A percentile compares a stretch with the other conserved stretches of the same genome.
These are phyloP conservation scores for Solanum raphanifolium DNA, from an alignment of 257 asterid genomes.

Conservation along the genomic window DNA sequence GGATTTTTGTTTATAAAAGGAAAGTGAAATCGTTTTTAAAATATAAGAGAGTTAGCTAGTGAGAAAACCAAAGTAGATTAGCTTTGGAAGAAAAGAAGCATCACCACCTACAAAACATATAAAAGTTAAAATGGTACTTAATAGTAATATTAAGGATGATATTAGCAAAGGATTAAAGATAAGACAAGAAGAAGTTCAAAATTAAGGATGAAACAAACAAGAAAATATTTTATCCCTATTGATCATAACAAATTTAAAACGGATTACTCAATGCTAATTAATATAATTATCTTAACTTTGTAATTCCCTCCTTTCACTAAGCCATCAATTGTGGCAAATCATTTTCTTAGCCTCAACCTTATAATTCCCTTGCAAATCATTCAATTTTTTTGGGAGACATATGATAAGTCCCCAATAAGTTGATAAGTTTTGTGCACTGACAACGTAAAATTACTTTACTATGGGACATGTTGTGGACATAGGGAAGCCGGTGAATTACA, in stretches of 20 bases:
- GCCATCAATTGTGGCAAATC: slow-evolving; percentile 15
- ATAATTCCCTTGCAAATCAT: slow-evolving; percentile 14
- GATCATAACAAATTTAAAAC: slow-evolving; percentile 19
- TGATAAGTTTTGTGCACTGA: neutral
- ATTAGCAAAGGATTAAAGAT: neutral
- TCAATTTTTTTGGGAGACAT: slow-evolving; percentile 13
- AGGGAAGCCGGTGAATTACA: slow-evolving; percentile 33
- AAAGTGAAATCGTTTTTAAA: neutral
- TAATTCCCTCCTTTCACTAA: slow-evolving; percentile 23
- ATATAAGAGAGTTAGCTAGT: neutral
- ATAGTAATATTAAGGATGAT: neutral
- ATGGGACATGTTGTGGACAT: slow-evolving; percentile 33
- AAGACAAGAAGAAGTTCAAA: neutral
- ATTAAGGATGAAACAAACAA: slow-evolving; percentile 38
- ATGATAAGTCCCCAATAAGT: neutral
- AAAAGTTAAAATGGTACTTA: neutral
- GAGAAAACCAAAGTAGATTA: neutral
- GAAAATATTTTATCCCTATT: slow-evolving; percentile 7
- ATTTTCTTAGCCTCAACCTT: slow-evolving; percentile 8
- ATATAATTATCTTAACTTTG: slow-evolving; percentile 20
- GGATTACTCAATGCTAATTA: slow-evolving; percentile 37
- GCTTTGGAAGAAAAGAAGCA: no score
- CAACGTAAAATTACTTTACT: neutral
- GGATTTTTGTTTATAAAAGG: neutral
- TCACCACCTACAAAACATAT: neutral